These are phyloP conservation scores for Raddia guianensis DNA, from an alignment of 176 grass and related monocot genomes.

Conservation along the genomic window DNA sequence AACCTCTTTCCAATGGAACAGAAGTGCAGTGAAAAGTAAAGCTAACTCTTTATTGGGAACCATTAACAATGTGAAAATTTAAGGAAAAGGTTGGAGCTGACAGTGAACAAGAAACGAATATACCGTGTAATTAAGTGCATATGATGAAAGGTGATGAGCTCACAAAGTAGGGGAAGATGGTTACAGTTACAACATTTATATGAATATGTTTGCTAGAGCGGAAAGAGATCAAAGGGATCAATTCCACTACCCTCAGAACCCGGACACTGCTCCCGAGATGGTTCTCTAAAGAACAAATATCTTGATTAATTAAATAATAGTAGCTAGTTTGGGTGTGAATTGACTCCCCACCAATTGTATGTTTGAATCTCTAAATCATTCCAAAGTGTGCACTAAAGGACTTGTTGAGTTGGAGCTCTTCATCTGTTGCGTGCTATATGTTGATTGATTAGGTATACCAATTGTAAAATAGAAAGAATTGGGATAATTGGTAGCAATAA, in stretches of 20 bases:
- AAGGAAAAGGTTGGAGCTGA: slow-evolving; percentile 48
- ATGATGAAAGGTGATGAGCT: slow-evolving; percentile 60
- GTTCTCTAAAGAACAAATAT: slow-evolving; percentile 47
- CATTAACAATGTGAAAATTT: slow-evolving; percentile 39
- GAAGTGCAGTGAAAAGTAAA: slow-evolving; percentile 41
- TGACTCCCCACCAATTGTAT: slow-evolving; percentile 32
- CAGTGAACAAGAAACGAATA: slow-evolving; percentile 59
- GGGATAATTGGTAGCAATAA: background rate
- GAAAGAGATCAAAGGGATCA: slow-evolving; percentile 60
- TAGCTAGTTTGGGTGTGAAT: slow-evolving; percentile 41
- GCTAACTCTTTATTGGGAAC: slow-evolving; percentile 39
- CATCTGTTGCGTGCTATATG: slow-evolving; percentile 5
- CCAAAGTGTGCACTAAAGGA: slow-evolving; percentile 22
- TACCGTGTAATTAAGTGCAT: slow-evolving; percentile 43
- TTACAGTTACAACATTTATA: slow-evolving; percentile 40
- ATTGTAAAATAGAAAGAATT: background rate
- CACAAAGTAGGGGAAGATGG: slow-evolving; percentile 41
- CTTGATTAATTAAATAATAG: slow-evolving; percentile 42
- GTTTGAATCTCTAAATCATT: slow-evolving; percentile 45
- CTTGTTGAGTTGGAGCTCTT: slow-evolving; percentile 5
- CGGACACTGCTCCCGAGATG: slow-evolving; percentile 52
- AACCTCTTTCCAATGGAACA: slow-evolving; percentile 24
- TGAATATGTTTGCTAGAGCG: slow-evolving; percentile 54
- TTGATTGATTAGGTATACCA: slow-evolving; percentile 25
- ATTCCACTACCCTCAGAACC: slow-evolving; percentile 59